Conservation (phyloP, 495 filamentous ascomycete genomes). For the Cudoniella acicularis region DNA sequence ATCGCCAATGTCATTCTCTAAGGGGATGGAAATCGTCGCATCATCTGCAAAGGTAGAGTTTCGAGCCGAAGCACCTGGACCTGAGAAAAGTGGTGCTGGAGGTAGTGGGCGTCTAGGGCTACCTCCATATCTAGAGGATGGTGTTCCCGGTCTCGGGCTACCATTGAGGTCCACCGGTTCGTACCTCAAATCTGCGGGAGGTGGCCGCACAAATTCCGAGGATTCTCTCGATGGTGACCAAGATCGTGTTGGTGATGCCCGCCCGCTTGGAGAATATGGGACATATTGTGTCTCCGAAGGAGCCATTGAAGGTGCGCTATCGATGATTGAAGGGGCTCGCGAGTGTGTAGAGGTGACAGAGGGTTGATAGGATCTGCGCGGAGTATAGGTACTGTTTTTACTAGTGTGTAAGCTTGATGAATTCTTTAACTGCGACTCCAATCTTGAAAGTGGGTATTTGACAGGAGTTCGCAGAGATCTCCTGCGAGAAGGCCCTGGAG, state of each 20-base stretch:
- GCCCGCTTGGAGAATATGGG: constrained; percentile 29
- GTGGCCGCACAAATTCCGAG: constrained; percentile 62
- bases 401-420: constrained; percentile 34
- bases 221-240: constrained; percentile 67
- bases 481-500: constrained; percentile 38
- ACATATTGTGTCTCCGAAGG: constrained; percentile 43
- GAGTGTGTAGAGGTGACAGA: constrained; percentile 42
- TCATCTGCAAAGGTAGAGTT: constrained; percentile 43
- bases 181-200: constrained; percentile 62
- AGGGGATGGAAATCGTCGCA: constrained; percentile 56
- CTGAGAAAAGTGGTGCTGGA: constrained; percentile 79
- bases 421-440: constrained; percentile 27
- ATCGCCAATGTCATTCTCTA: constrained; percentile 45
- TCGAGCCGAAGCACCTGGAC: constrained; percentile 32
- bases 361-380: constrained; percentile 43
- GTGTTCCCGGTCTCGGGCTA: constrained; percentile 83
- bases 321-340: constrained; percentile 34
- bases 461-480: constrained; percentile 23
- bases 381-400: constrained; percentile 22
- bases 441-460: constrained; percentile 18
- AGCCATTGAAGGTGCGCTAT: constrained; percentile 43
- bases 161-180: constrained; percentile 88
- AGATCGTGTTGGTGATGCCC: constrained; percentile 55
- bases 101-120: constrained; percentile 86
- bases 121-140: constrained; percentile 80